Evolutionary conservation across 2,329 filamentous ascomycete genomes (phyloP).

Genomic region (Orbilia brochopaga): DNA sequence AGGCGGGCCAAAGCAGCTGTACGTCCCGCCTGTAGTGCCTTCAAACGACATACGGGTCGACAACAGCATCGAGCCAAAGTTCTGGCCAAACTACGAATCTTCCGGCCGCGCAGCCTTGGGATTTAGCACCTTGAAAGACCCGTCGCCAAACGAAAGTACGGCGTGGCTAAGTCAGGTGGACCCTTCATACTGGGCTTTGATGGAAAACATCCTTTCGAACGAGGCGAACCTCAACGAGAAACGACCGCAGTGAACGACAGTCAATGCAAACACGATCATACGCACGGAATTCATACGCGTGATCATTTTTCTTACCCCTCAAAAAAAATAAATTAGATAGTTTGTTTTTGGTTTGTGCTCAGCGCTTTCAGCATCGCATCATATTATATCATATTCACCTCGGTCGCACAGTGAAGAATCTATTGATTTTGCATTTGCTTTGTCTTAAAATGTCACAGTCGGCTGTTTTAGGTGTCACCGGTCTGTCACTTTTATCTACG

Average conservation of each 20-base stretch:
- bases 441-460: background rate
- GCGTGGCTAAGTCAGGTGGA: conserved; percentile 44
- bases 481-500: background rate
- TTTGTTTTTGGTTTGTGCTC: background rate
- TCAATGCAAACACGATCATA: too few relatives aligned
- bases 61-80: conserved; percentile 33
- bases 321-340: background rate
- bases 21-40: conserved; percentile 31
- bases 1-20: conserved; percentile 21
- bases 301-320: background rate
- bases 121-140: conserved; percentile 36
- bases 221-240: conserved; percentile 29
- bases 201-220: conserved; percentile 40
- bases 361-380: background rate
- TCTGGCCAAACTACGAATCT: conserved; percentile 43
- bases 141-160: conserved; percentile 29
- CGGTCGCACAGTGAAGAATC: background rate
- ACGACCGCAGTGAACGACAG: conserved; percentile 11
- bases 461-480: background rate
- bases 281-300: background rate
- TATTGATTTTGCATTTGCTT: background rate
- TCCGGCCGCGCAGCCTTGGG: conserved; percentile 35
- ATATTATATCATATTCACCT: background rate
- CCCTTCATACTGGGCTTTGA: conserved; percentile 40
- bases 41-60: conserved; percentile 36